phyloP scores from a whole-genome alignment of 257 asterid species.

The Salvia splendens region DNA sequence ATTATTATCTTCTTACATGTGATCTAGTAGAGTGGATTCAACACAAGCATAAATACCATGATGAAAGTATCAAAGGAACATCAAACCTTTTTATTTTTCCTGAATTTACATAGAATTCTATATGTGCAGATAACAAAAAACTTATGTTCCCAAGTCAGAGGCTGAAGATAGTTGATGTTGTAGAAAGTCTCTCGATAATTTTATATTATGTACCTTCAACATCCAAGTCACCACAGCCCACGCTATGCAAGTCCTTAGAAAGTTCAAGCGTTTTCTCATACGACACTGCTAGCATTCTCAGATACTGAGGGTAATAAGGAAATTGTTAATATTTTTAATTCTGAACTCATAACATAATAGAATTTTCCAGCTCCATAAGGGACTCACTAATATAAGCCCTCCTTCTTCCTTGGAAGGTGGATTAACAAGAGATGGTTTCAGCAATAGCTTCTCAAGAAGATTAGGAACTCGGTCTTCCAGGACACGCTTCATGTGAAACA shows the following conservation, averaged over 20 bases:
- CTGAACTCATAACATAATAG: slow-evolving; percentile 13
- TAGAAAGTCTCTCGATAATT: not conserved
- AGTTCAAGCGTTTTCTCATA: slow-evolving; percentile 90
- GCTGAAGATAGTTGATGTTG: slow-evolving; percentile 9
- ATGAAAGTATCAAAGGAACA: not conserved
- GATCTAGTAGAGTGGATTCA: not conserved
- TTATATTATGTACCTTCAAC: slow-evolving; percentile 63
- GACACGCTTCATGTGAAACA: slow-evolving; percentile 57
- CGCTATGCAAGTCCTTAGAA: slow-evolving; percentile 71
- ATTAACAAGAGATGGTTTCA: slow-evolving; percentile 73
- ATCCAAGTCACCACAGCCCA: slow-evolving; percentile 95
- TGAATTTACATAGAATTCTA: slow-evolving; percentile 6
- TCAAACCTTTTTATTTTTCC: not conserved
- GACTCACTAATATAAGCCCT: slow-evolving; percentile 76
- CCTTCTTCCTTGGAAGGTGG: slow-evolving; percentile 91
- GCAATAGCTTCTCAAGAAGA: slow-evolving; percentile 81
- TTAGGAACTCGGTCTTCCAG: slow-evolving; percentile 88
- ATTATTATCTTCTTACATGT: not conserved
- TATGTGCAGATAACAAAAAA: not conserved
- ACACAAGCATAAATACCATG: not conserved
- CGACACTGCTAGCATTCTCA: slow-evolving; percentile 85
- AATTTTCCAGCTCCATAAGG: slow-evolving; percentile 19
- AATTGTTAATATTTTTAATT: slow-evolving; percentile 28
- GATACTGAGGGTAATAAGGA: slow-evolving; percentile 57
- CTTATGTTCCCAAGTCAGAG: slow-evolving; percentile 10